Evolutionary conservation across 116 monocot species (phyloP).

Genomic region (Phalaenopsis hybrid): DNA sequence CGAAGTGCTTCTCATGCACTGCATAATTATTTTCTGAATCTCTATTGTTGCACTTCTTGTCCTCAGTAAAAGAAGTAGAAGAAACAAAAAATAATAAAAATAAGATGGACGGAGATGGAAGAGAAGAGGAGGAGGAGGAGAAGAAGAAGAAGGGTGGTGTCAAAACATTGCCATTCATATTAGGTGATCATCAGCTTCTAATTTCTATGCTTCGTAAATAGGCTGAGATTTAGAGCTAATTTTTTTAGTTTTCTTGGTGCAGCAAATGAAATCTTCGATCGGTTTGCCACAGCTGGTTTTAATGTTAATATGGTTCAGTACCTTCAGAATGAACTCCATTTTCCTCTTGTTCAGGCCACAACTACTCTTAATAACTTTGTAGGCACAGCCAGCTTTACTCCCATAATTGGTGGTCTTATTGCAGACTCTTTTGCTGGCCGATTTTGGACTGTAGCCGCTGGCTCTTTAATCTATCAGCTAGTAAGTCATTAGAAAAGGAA

Average conservation of each 20-base stretch:
- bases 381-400: constrained; percentile 64
- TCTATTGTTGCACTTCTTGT: background rate
- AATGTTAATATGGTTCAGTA: constrained; percentile 78
- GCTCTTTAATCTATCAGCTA: constrained; percentile 55
- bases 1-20: background rate
- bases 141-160: constrained; percentile 15
- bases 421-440: constrained; percentile 74
- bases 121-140: background rate
- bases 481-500: constrained; percentile 2
- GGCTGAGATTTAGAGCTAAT: background rate
- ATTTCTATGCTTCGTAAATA: background rate
- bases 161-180: constrained; percentile 26
- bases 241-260: background rate
- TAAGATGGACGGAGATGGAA: constrained; percentile 8
- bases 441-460: constrained; percentile 59
- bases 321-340: constrained; percentile 57
- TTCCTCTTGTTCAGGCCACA: constrained; percentile 63
- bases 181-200: constrained; percentile 4
- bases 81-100: background rate
- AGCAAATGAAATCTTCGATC: constrained; percentile 63
- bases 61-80: background rate
- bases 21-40: background rate
- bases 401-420: constrained; percentile 55
- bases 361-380: constrained; percentile 68
- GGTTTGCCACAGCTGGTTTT: constrained; percentile 58